These are phyloP conservation scores for Helichrysum umbraculigerum DNA, from an alignment of 129 eudicot genomes.

Conservation along the genomic window DNA sequence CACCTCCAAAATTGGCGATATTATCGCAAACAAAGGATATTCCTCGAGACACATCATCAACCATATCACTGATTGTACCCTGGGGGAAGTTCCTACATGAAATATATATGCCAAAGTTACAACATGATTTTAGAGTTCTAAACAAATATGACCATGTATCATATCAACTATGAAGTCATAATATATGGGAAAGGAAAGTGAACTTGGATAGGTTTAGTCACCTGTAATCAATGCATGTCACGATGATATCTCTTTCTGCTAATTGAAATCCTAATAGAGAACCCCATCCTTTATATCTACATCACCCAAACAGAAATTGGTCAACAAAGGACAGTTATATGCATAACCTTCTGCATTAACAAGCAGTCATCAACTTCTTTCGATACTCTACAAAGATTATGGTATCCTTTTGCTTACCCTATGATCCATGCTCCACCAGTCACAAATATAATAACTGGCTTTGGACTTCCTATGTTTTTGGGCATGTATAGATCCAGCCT, in stretches of 20 bases:
- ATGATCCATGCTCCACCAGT: slow-evolving; percentile 99
- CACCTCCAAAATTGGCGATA: slow-evolving; percentile 72
- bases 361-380: background rate
- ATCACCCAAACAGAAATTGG: slow-evolving; percentile 17
- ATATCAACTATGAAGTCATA: slow-evolving; percentile 4
- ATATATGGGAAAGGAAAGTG: background rate
- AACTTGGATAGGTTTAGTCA: slow-evolving; percentile 28
- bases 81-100: slow-evolving; percentile 91
- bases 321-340: slow-evolving; percentile 19
- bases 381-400: background rate
- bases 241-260: slow-evolving; percentile 88
- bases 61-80: slow-evolving; percentile 94
- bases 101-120: background rate
- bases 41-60: slow-evolving; percentile 81
- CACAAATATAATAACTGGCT: slow-evolving; percentile 86
- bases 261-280: slow-evolving; percentile 85
- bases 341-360: background rate
- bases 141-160: slow-evolving; percentile 10
- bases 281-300: slow-evolving; percentile 98
- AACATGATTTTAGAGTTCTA: background rate
- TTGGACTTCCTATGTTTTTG: slow-evolving; percentile 52
- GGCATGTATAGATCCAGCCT: slow-evolving; percentile 95
- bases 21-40: slow-evolving; percentile 76
- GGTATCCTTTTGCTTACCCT: slow-evolving; percentile 47
- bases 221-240: slow-evolving; percentile 95